Evolutionary conservation across 176 grass and related monocot genomes (phyloP), one percentile per base, ranked within the genome.

Genomic region (Hsuehochloa calcarea): DNA sequence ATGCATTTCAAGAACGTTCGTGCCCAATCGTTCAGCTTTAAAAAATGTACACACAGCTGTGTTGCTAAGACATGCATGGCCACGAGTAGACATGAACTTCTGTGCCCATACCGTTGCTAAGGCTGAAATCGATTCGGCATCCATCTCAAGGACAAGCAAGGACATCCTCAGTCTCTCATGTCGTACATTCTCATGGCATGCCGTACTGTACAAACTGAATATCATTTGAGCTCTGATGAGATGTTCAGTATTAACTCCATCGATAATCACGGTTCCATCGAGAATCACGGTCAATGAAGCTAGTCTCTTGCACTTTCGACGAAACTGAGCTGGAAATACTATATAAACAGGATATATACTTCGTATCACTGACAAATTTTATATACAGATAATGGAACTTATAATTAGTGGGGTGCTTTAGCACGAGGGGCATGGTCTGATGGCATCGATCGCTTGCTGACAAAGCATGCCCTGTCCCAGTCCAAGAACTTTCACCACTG

Each of bases 201-300:
- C 82, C 77, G 61, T 75, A 85, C 51, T 68, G 87, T 70, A 8
- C 82, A 34, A 52, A 0, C 63, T 50, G 6, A 89, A 82, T 65
- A 90, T 90, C 74, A 83, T 73, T 86, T 44, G 31, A 17, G 74
- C 82, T 85, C 62, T 31, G 39, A 50, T 40, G 69, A 80, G 68
- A 34, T 16, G 84, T 70, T 70, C 71, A 11, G 25, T 10, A n/a
- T n/a, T n/a, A n/a, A n/a, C n/a, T n/a, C n/a, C n/a, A n/a, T n/a
- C n/a, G n/a, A n/a, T n/a, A n/a, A n/a, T n/a, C n/a, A n/a, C n/a
- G n/a, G n/a, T n/a, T n/a, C n/a, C n/a, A n/a, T n/a, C n/a, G n/a
- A n/a, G n/a, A 34, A 34, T 34, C 31, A 34, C 3, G 31, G 31
- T 34, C 31, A 34, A 34, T 34, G 31, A 2, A 51, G 59, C 22